A percentile compares a stretch with the other conserved stretches of the same genome.
Conservation (phyloP, 805 yeast species). For the Saccharomyces eubayanus region DNA sequence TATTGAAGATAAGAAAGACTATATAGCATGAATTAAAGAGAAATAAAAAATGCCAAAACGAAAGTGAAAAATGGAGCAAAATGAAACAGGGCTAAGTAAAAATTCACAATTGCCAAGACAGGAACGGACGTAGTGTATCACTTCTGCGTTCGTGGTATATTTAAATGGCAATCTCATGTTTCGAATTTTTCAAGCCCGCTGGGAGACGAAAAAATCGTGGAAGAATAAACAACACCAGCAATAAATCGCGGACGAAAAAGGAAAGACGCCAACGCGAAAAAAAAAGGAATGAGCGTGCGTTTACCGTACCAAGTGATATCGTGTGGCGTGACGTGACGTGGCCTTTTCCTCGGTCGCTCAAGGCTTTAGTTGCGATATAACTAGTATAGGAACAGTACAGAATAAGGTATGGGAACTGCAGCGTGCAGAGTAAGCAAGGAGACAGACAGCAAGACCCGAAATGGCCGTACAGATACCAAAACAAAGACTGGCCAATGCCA, state of each 20-base stretch:
- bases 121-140: neutral
- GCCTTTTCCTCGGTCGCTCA: neutral
- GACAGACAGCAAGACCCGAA: slow-evolving; percentile 2
- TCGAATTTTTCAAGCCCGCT: neutral
- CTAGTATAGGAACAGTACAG: neutral
- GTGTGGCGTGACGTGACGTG: neutral
- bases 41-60: neutral
- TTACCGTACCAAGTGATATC: neutral
- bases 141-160: neutral
- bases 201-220: neutral
- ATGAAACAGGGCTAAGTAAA: neutral
- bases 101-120: neutral
- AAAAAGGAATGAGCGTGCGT: neutral
- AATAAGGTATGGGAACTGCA: neutral
- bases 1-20: neutral
- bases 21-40: neutral
- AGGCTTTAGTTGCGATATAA: neutral
- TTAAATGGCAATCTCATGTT: neutral
- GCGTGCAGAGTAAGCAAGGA: neutral
- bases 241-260: neutral
- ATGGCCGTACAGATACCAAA: slow-evolving; percentile 76
- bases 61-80: neutral
- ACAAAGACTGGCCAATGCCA: slow-evolving; percentile 81
- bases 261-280: slow-evolving; percentile 1
- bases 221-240: neutral